Evolutionary conservation across 1,284 basidiomycete genomes (phyloP).

Genomic region (Puccinia horiana): DNA sequence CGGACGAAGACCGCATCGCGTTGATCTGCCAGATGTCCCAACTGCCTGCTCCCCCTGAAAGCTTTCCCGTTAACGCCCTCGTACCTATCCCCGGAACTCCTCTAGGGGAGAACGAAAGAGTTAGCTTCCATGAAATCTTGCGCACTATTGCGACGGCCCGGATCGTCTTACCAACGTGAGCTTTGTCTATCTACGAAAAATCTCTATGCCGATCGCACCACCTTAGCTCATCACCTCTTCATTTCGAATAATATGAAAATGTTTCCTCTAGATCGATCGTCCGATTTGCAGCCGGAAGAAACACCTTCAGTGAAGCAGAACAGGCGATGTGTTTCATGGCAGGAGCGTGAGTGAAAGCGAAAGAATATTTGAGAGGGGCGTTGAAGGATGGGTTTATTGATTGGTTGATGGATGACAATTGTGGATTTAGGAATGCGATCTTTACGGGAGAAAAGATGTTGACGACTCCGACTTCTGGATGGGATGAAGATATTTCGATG

Average conservation of each 20-base stretch:
- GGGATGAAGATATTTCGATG: conserved; percentile 84
- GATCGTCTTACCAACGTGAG: conserved; percentile 75
- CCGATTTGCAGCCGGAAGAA: conserved; percentile 88
- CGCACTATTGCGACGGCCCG: conserved; percentile 94
- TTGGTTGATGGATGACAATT: not conserved
- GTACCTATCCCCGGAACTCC: conserved; percentile 67
- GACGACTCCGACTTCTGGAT: conserved; percentile 75
- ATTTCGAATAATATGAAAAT: not conserved
- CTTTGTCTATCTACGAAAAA: not conserved
- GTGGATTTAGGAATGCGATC: conserved; percentile 70
- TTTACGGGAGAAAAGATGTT: conserved; percentile 98
- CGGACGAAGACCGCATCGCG: conserved; percentile 84
- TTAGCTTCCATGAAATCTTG: conserved; percentile 72
- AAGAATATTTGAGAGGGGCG: not conserved
- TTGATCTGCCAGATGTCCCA: conserved; percentile 90
- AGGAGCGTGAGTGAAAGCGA: conserved; percentile 65
- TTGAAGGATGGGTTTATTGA: not conserved
- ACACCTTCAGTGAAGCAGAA: conserved; percentile 83
- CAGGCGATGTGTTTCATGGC: conserved; percentile 99
- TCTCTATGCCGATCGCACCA: not conserved
- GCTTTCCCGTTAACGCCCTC: conserved; percentile 96
- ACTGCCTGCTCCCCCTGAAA: conserved; percentile 88
- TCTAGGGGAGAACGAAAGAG: conserved; percentile 64
- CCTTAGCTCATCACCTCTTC: not conserved
- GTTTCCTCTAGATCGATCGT: conserved; percentile 76